These are phyloP conservation scores for Leccinum ponderosum DNA, from an alignment of 1,284 basidiomycete species.

Conservation along the genomic window DNA sequence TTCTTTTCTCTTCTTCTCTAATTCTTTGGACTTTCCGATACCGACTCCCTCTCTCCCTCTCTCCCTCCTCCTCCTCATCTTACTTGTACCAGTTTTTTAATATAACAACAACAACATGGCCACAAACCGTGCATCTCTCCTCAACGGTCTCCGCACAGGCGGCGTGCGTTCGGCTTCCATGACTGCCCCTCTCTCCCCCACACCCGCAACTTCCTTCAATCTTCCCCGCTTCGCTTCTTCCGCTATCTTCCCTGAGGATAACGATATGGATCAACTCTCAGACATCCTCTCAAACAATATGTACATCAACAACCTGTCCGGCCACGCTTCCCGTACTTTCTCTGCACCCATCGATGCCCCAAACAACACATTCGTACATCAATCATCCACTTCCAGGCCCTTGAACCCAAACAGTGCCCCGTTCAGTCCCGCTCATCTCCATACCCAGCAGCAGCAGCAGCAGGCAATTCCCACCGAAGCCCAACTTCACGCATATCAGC, in stretches of 20 bases:
- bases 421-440: constrained; percentile 49
- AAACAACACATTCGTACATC: constrained; percentile 62
- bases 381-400: constrained; percentile 46
- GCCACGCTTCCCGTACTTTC: constrained; percentile 42
- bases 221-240: constrained; percentile 47
- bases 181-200: constrained; percentile 66
- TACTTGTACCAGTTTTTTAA: constrained; percentile 38
- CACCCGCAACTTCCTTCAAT: constrained; percentile 59
- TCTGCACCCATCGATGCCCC: constrained; percentile 69
- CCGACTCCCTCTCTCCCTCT: not conserved
- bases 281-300: constrained; percentile 55
- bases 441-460: constrained; percentile 32
- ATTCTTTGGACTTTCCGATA: constrained; percentile 13
- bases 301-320: constrained; percentile 37
- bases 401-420: constrained; percentile 60
- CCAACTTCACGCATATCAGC: constrained; percentile 58
- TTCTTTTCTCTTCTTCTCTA: constrained; percentile 6
- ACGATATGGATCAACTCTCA: constrained; percentile 59
- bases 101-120: constrained; percentile 43
- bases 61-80: not conserved
- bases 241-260: constrained; percentile 50
- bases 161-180: constrained; percentile 73
- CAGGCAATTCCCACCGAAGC: constrained; percentile 41
- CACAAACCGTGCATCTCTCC: constrained; percentile 75
- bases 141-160: constrained; percentile 82